Evolutionary conservation across 768 basidiomycete species (phyloP).

Genomic region (Rhodotorula babjevae): DNA sequence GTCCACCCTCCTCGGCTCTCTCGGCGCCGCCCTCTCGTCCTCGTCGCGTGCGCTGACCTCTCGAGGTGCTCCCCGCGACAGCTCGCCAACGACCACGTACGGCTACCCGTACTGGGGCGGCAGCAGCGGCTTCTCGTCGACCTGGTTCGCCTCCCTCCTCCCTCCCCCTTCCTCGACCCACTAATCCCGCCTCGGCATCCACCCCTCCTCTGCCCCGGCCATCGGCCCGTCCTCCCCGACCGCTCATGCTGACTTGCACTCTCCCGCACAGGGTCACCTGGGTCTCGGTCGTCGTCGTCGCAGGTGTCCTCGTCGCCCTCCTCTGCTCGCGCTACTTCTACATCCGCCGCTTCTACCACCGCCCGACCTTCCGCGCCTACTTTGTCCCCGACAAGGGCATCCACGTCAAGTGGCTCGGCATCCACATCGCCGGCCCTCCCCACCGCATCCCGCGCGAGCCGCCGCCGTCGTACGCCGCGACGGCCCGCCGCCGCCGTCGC

Average conservation of each 20-base stretch:
- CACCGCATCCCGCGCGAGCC: not conserved
- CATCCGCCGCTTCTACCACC: conserved; percentile 28
- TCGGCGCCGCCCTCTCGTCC: no score
- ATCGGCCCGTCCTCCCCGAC: not conserved
- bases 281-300: conserved; percentile 20
- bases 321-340: conserved; percentile 30
- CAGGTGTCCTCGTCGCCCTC: conserved; percentile 10
- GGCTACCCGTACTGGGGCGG: not conserved
- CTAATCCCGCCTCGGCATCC: no score
- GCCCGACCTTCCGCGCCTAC: conserved; percentile 18
- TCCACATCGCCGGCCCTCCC: conserved; percentile 24
- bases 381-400: conserved; percentile 29
- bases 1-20: not conserved
- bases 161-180: no score
- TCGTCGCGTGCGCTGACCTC: no score
- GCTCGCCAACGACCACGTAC: not conserved
- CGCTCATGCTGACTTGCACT: not conserved
- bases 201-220: no score
- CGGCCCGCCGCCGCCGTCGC: not conserved
- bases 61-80: not conserved
- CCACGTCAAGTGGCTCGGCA: not conserved
- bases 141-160: not conserved
- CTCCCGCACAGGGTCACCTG: conserved; percentile 16
- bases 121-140: not conserved
- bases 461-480: not conserved